Base-by-base conservation (phyloP, 129 eudicot species). In the Logfia minima region DNA sequence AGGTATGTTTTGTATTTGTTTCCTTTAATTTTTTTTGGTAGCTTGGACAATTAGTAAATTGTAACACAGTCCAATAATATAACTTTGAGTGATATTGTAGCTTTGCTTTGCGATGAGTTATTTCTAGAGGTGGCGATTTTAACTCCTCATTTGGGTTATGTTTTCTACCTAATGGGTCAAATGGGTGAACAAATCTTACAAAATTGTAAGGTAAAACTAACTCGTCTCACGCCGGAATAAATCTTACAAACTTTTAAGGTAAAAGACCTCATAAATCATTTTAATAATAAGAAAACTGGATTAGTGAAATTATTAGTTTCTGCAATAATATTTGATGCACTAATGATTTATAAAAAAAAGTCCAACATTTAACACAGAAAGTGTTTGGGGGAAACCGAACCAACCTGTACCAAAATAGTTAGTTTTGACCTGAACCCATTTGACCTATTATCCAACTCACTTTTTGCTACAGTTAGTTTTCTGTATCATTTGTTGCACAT, bases 1-100 rank as follows among this genome's bases (percentile, higher is more conserved):
- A 94, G 98, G 98, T 91, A 70, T 63, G 85, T 55, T 26, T 29
- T 56, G 28, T 59, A 21, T 31, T 28, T 32, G 13, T 78, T 77
- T 71, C 41, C n/a, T 37, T 39, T 18, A 18, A 58, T 43, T 18
- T 65, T 14, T 58, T 58, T 58, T 6, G 63, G 26, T 58, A 5
- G 63, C 13, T 58, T 78, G 26, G 58, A 71, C 61, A 18, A 53
- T 78, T 13, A 61, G 43, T n/a, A 10, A 16, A 29, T 78, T 43
- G 16, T 22, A 70, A 61, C 63, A 58, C 60, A 43, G 45, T 70
- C 71, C 51, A 22, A 58, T 68, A 26, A 3, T 48, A 48, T 48
- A 69, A 41, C 31, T 58, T 55, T 39, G 23, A 13, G 5, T 43
- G 22, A 77, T 37, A 68, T 72, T 53, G 45, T 48, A 52, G 70